Conservation (phyloP, 306 rosid species). For the Vigna hirtella region DNA sequence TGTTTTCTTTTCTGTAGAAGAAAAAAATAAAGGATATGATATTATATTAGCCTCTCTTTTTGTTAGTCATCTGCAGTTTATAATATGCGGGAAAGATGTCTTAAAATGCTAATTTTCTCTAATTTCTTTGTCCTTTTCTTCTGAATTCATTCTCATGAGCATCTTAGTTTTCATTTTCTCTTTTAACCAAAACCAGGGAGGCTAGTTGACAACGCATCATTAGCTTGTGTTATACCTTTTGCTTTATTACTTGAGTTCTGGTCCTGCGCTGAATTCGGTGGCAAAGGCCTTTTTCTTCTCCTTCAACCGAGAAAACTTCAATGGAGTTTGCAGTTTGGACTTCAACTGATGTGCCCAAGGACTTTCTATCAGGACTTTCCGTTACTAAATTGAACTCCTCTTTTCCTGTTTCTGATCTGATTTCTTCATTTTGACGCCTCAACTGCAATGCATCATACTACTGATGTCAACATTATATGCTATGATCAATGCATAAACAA, state of each 20-base stretch:
- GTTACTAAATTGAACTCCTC: constrained; percentile 45
- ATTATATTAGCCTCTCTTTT: constrained; percentile 21
- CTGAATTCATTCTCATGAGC: constrained; percentile 1
- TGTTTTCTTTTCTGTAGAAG: background rate
- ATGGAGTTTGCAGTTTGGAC: constrained; percentile 76
- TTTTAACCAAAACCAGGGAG: constrained; percentile 18
- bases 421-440: constrained; percentile 53
- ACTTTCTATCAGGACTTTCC: constrained; percentile 62
- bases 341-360: constrained; percentile 72
- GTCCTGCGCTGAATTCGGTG: constrained; percentile 54
- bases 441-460: constrained; percentile 61
- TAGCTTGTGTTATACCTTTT: constrained; percentile 57
- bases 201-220: constrained; percentile 21
- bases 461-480: constrained; percentile 22
- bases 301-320: constrained; percentile 63
- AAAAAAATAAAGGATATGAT: constrained; percentile 1
- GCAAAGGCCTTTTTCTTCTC: constrained; percentile 54
- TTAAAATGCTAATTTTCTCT: constrained; percentile 18
- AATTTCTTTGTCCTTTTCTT: constrained; percentile 35
- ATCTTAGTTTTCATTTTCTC: constrained; percentile 4
- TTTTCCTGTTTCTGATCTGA: constrained; percentile 28
- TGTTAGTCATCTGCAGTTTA: constrained; percentile 8
- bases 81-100: constrained; percentile 1
- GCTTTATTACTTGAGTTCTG: constrained; percentile 62
- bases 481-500: background rate